phyloP scores from a whole-genome alignment of 345 rosid species.

The Euphorbia pulcherrima region DNA sequence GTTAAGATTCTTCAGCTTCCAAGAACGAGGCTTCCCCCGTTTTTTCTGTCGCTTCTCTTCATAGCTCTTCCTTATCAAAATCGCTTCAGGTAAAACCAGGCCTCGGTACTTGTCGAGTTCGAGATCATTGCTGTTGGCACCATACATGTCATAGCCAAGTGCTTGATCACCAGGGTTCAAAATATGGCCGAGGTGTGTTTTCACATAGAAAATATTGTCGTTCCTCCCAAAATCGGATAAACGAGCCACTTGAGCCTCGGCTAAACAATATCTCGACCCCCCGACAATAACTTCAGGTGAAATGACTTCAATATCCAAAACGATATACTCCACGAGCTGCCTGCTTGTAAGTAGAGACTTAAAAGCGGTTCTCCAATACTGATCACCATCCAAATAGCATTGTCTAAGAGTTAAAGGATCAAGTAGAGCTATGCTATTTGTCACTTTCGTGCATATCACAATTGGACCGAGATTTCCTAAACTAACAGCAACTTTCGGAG shows the following conservation, averaged over 20 bases:
- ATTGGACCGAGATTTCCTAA: constrained; percentile 40
- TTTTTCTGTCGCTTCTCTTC: constrained; percentile 21
- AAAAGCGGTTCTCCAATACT: constrained; percentile 48
- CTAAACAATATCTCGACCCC: constrained; percentile 27
- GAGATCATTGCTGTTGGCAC: constrained; percentile 5
- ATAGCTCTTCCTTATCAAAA: constrained; percentile 22
- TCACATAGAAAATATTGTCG: constrained; percentile 19
- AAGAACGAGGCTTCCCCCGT: constrained; percentile 16
- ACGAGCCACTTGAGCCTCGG: constrained; percentile 34
- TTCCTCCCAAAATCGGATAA: constrained; percentile 24
- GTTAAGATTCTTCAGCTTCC: background rate
- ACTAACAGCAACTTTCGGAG: constrained; percentile 26
- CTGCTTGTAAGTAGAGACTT: constrained; percentile 45
- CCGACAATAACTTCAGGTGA: constrained; percentile 30
- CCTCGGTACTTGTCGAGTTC: constrained; percentile 7
- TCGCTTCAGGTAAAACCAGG: constrained; percentile 19
- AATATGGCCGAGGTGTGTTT: constrained; percentile 22
- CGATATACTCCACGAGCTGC: constrained; percentile 60
- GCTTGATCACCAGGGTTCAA: constrained; percentile 29
- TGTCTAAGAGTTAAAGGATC: constrained; percentile 53
- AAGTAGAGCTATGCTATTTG: constrained; percentile 44
- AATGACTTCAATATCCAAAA: constrained; percentile 42
- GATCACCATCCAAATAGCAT: constrained; percentile 47
- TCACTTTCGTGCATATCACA: constrained; percentile 26
- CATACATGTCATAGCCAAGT: constrained; percentile 24